phyloP scores from a whole-genome alignment of 2,329 filamentous ascomycete species.

The Tothia fuscella region DNA sequence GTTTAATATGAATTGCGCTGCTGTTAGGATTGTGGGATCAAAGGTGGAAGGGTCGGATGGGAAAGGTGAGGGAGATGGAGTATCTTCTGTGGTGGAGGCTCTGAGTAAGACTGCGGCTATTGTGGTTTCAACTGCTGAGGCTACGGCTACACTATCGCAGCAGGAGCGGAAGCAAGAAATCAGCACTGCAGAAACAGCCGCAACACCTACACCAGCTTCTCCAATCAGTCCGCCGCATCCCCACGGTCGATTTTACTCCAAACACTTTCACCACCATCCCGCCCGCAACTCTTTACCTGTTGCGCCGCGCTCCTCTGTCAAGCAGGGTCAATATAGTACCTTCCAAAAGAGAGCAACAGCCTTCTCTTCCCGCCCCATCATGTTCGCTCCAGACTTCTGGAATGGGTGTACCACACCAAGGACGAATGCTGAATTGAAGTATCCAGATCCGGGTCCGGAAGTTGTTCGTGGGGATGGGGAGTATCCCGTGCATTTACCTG shows the following conservation, averaged over 20 bases:
- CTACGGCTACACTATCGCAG: neutral
- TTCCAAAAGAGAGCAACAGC: slow-evolving; percentile 15
- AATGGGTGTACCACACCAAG: slow-evolving; percentile 27
- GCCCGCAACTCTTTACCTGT: no score
- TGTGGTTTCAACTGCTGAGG: neutral
- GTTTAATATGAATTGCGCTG: slow-evolving; percentile 31
- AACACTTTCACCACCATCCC: no score
- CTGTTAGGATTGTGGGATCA: slow-evolving; percentile 27
- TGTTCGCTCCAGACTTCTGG: slow-evolving; percentile 29
- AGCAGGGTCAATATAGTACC: no score
- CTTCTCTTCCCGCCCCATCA: slow-evolving; percentile 28
- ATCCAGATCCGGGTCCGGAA: slow-evolving; percentile 31
- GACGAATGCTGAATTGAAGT: slow-evolving; percentile 30
- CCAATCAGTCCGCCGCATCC: no score
- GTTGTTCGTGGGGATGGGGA: slow-evolving; percentile 32
- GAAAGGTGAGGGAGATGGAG: neutral
- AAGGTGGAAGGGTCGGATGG: neutral
- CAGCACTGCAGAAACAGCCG: no score
- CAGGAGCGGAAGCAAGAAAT: neutral
- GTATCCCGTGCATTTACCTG: slow-evolving; percentile 31
- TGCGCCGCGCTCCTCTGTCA: no score
- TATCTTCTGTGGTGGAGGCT: neutral
- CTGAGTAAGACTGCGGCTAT: neutral
- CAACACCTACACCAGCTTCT: no score
- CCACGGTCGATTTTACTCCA: no score